These are phyloP conservation scores for Ajuga chamaepitys DNA, from an alignment of 257 asterid species.

Conservation along the genomic window DNA sequence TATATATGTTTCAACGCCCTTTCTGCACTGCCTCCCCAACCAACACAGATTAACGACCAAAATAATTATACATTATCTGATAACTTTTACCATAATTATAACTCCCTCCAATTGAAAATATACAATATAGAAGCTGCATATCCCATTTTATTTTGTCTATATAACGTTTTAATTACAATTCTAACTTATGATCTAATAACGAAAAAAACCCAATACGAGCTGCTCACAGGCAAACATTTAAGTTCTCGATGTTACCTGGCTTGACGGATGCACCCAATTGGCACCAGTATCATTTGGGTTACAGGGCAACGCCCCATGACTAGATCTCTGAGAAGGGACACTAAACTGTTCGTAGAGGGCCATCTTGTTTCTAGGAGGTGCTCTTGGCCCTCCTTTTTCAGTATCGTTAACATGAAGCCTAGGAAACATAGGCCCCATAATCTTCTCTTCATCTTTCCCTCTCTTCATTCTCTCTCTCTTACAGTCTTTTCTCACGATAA, in stretches of 20 bases:
- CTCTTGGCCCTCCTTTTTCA: slow-evolving; percentile 95
- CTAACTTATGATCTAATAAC: neutral
- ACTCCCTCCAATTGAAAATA: too few relatives aligned
- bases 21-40: too few relatives aligned
- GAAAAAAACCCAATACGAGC: neutral
- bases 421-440: slow-evolving; percentile 87
- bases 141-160: too few relatives aligned
- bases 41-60: too few relatives aligned
- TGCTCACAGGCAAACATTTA: neutral
- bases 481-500: neutral
- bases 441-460: slow-evolving; percentile 66
- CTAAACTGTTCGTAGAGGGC: slow-evolving; percentile 93
- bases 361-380: slow-evolving; percentile 99
- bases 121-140: too few relatives aligned
- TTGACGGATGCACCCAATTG: slow-evolving; percentile 30
- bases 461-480: slow-evolving; percentile 45
- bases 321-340: slow-evolving; percentile 74
- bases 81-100: too few relatives aligned
- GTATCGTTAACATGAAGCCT: slow-evolving; percentile 91
- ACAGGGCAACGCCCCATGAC: slow-evolving; percentile 17
- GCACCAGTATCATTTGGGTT: slow-evolving; percentile 17
- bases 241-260: slow-evolving; percentile 42
- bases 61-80: too few relatives aligned
- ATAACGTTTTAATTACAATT: neutral
- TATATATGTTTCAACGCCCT: too few relatives aligned